Evolutionary conservation across 129 eudicot species (phyloP).

Genomic region (Glebionis coronaria): DNA sequence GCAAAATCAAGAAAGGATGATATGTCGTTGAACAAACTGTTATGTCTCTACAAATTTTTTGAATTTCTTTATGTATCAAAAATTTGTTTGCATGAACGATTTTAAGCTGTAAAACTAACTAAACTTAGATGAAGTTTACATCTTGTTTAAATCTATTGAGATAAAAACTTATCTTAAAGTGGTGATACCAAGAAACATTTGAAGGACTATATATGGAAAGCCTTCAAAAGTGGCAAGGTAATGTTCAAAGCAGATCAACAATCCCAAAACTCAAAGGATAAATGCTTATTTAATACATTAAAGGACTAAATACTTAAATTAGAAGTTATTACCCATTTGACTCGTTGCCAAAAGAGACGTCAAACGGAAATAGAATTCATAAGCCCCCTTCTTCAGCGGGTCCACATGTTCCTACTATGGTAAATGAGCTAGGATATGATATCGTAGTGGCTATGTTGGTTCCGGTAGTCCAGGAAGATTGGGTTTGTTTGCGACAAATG

Average conservation of each 20-base stretch:
- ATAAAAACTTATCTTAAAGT: constrained; percentile 2
- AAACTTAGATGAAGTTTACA: constrained; percentile 9
- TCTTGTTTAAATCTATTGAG: background rate
- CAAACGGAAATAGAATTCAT: constrained; percentile 32
- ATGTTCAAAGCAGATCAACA: too few relatives aligned
- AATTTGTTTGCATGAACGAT: constrained; percentile 1
- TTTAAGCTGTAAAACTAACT: constrained; percentile 17
- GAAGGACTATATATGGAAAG: too few relatives aligned
- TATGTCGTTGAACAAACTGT: constrained; percentile 7
- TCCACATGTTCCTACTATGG: constrained; percentile 13
- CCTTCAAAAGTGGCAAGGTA: too few relatives aligned
- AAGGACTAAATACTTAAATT: too few relatives aligned
- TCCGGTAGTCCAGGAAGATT: constrained; percentile 65
- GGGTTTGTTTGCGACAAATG: constrained; percentile 94
- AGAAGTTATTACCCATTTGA: too few relatives aligned
- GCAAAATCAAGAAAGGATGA: constrained; percentile 37
- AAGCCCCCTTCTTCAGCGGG: constrained; percentile 26
- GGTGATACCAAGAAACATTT: too few relatives aligned
- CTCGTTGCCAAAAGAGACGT: constrained; percentile 34
- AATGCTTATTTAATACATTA: too few relatives aligned
- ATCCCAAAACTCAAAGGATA: too few relatives aligned
- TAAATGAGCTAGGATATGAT: constrained; percentile 41
- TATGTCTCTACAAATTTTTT: constrained; percentile 5
- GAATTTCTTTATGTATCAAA: constrained; percentile 16
- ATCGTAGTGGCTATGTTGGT: constrained; percentile 33